phyloP scores from a whole-genome alignment of 305 asterid species.

The Fraxinus baroniana region DNA sequence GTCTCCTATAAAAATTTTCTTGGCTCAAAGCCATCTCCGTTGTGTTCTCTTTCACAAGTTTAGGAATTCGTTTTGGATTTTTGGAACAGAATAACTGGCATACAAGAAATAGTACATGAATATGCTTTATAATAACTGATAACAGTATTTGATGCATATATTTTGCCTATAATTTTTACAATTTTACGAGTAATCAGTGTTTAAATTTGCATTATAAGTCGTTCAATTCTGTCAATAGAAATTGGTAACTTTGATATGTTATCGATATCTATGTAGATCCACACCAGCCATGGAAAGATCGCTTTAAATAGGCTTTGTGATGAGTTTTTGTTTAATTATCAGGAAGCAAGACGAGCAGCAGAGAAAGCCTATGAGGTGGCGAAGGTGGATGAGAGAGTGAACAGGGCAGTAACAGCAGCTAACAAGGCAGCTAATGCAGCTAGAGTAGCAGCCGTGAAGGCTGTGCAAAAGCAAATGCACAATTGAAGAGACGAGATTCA shows the following conservation, averaged over 20 bases:
- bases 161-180: neutral
- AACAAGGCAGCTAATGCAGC: conserved; percentile 89
- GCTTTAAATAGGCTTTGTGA: conserved; percentile 1
- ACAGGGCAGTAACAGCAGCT: conserved; percentile 69
- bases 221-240: neutral
- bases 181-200: neutral
- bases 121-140: neutral
- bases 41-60: neutral
- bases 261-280: neutral
- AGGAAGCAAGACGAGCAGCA: conserved; percentile 86
- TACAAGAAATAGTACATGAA: neutral
- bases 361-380: conserved; percentile 74
- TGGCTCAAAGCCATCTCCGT: neutral
- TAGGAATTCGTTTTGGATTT: neutral
- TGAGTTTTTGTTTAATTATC: conserved; percentile 14
- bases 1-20: neutral
- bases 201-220: neutral
- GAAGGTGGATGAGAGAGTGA: conserved; percentile 86
- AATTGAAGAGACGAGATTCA: conserved; percentile 60
- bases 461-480: conserved; percentile 86
- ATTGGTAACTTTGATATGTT: neutral
- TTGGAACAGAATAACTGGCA: neutral
- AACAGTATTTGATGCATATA: neutral
- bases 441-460: conserved; percentile 81
- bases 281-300: neutral